These are phyloP conservation scores for Candida alai DNA, from an alignment of 805 yeast species.

Conservation along the genomic window DNA sequence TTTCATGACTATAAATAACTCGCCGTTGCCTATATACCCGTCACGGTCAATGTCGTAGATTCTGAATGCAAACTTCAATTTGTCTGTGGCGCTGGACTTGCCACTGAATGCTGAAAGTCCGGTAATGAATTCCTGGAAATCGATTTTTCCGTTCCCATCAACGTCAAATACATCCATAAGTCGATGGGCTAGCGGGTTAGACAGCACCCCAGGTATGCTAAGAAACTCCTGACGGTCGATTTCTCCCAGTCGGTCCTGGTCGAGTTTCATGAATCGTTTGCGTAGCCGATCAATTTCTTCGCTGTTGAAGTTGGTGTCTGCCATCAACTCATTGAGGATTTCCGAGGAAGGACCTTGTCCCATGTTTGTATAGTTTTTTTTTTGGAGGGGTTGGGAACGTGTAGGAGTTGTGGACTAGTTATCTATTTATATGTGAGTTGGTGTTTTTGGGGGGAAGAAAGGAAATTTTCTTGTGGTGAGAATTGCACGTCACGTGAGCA, in stretches of 20 bases:
- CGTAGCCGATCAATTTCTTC: slow-evolving; percentile 91
- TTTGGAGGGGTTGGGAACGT: background rate
- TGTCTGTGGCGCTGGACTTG: slow-evolving; percentile 75
- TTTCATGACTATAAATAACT: slow-evolving; percentile 82
- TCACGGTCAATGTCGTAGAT: slow-evolving; percentile 95
- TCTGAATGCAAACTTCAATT: slow-evolving; percentile 82
- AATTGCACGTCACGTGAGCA: background rate
- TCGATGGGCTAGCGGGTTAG: slow-evolving; percentile 85
- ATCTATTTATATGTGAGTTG: too few species aligned
- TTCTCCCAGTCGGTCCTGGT: slow-evolving; percentile 87
- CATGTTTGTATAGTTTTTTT: slow-evolving; percentile 31
- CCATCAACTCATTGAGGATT: slow-evolving; percentile 64
- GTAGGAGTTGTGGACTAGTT: too few species aligned
- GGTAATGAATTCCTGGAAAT: slow-evolving; percentile 89
- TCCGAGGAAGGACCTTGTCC: slow-evolving; percentile 58
- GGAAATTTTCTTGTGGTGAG: too few species aligned
- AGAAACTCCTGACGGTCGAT: slow-evolving; percentile 88
- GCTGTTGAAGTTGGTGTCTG: slow-evolving; percentile 80
- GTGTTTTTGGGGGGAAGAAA: too few species aligned
- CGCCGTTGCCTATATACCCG: slow-evolving; percentile 94
- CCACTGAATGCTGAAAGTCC: slow-evolving; percentile 87
- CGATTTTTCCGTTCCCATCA: slow-evolving; percentile 90
- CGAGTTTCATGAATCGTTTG: slow-evolving; percentile 91
- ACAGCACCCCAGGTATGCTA: slow-evolving; percentile 86
- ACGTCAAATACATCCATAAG: slow-evolving; percentile 92